Conservation (phyloP, 192 early-diverging fungal species). For the Phycomyces blakesleeanus region DNA sequence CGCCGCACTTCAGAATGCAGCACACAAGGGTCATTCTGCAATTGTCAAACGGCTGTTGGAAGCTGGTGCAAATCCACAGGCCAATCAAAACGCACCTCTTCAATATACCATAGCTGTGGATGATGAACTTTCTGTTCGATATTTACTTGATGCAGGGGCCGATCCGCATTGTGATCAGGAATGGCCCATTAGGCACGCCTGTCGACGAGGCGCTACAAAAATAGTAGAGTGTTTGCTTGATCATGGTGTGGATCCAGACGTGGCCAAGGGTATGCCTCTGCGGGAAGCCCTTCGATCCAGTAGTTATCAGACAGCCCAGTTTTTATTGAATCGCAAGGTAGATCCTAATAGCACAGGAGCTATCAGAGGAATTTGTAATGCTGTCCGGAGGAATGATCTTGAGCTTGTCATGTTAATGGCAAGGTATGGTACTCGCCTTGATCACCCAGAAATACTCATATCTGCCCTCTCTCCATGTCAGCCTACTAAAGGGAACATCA, state of each 20-base stretch:
- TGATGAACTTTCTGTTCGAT: background rate
- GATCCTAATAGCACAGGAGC: slow-evolving; percentile 12
- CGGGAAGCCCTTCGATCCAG: slow-evolving; percentile 3
- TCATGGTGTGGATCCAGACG: background rate
- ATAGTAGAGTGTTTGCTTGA: background rate
- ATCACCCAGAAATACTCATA: background rate
- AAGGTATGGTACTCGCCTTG: background rate
- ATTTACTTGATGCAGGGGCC: slow-evolving; percentile 5
- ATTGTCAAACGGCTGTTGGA: slow-evolving; percentile 16
- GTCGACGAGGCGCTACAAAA: background rate
- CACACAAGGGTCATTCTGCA: slow-evolving; percentile 3
- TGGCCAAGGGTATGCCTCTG: slow-evolving; percentile 10
- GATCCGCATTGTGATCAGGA: slow-evolving; percentile 13
- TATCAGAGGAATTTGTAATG: background rate
- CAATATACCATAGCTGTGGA: slow-evolving; percentile 1
- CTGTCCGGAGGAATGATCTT: background rate
- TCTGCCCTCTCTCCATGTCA: background rate
- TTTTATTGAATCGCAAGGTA: slow-evolving; percentile 1
- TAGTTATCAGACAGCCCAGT: background rate
- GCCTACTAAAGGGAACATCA: background rate
- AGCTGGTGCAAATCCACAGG: slow-evolving; percentile 18
- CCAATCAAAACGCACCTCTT: slow-evolving; percentile 8
- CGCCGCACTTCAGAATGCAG: slow-evolving; percentile 27
- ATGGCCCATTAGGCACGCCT: slow-evolving; percentile 5
- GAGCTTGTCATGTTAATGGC: background rate